Evolutionary conservation across 31 red algal species (phyloP).

Genomic region (Endocladia muricata): DNA sequence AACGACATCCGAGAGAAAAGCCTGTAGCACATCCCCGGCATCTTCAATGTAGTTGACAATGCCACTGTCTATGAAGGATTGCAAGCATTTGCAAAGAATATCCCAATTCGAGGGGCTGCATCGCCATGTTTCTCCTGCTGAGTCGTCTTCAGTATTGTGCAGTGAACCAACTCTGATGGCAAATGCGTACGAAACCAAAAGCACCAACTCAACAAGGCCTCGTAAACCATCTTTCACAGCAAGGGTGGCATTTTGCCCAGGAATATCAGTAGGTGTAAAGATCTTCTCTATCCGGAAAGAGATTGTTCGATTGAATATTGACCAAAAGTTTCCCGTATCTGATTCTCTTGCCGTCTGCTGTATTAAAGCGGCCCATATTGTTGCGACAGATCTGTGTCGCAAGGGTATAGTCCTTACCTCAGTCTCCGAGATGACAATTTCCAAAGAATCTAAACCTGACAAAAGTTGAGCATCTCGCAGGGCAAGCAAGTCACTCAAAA

Average conservation of each 20-base stretch:
- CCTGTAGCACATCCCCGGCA: neutral
- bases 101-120: neutral
- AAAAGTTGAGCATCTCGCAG: conserved; percentile 5
- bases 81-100: conserved; percentile 1
- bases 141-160: neutral
- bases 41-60: neutral
- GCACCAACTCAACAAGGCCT: neutral
- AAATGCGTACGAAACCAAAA: neutral
- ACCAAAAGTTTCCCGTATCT: neutral
- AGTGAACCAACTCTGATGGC: neutral
- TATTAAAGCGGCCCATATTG: conserved; percentile 3
- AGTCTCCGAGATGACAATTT: neutral
- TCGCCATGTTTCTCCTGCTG: neutral
- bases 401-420: neutral
- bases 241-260: neutral
- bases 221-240: neutral
- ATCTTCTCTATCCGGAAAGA: neutral
- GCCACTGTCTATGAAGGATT: neutral
- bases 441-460: conserved; percentile 3
- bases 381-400: conserved; percentile 10
- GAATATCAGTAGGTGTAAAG: neutral
- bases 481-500: neutral
- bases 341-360: neutral
- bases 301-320: neutral
- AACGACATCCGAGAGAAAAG: neutral